Evolutionary conservation across 352 stramenopile species (phyloP).

Genomic region (Vaucheria bursata): DNA sequence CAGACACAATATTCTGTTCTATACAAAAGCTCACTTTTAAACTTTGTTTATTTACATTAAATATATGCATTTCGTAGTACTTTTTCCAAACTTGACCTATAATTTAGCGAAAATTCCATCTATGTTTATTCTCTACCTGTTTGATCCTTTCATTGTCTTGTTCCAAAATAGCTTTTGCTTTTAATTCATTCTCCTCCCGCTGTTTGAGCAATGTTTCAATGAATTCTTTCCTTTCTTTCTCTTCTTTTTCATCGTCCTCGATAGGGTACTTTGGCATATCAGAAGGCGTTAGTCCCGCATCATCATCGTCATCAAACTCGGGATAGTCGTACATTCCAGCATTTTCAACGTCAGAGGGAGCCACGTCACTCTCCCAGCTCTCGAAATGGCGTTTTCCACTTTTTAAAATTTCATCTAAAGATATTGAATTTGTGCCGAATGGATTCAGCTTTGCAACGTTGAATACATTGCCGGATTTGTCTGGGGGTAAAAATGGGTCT

Average conservation of each 20-base stretch:
- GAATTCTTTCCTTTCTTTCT: constrained; percentile 43
- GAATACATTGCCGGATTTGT: neutral
- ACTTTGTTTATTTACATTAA: too few species aligned
- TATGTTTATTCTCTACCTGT: constrained; percentile 35
- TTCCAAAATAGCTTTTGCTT: neutral
- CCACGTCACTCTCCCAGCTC: constrained; percentile 33
- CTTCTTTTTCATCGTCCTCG: constrained; percentile 13
- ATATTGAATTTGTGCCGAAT: constrained; percentile 46
- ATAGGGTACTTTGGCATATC: constrained; percentile 15
- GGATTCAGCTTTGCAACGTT: neutral
- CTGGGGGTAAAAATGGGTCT: constrained; percentile 24
- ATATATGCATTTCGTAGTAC: too few species aligned
- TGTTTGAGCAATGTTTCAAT: constrained; percentile 51
- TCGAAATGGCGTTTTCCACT: constrained; percentile 11
- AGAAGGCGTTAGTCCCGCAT: neutral
- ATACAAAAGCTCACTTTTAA: too few species aligned
- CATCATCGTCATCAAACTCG: constrained; percentile 11
- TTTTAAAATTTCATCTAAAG: constrained; percentile 53
- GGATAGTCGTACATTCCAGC: constrained; percentile 5
- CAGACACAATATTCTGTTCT: too few species aligned
- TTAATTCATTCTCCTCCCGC: constrained; percentile 42
- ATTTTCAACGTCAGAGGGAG: constrained; percentile 24
- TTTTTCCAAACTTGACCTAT: too few species aligned
- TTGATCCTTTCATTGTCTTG: constrained; percentile 23
- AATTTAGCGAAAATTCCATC: too few species aligned